A percentile compares a stretch with the other conserved stretches of the same genome.
Evolutionary conservation across 805 yeast species (phyloP).

Genomic region (Nakazawaea wickerhamii): DNA sequence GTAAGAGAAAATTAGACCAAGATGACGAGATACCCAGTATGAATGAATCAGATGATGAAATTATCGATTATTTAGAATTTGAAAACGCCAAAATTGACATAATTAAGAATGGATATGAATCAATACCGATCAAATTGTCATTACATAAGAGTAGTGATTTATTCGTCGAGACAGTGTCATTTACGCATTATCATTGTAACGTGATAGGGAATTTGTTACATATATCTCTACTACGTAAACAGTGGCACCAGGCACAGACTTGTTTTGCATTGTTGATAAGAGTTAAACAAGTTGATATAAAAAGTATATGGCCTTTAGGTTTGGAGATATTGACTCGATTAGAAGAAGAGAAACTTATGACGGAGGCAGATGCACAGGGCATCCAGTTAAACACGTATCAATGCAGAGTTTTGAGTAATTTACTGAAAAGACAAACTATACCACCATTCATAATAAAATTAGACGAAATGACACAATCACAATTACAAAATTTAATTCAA

Average conservation of each 20-base stretch:
- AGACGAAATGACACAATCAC: background rate
- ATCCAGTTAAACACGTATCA: slow-evolving; percentile 5
- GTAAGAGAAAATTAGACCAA: background rate
- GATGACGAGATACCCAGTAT: too few species aligned
- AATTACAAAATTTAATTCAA: background rate
- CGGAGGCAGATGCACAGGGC: background rate
- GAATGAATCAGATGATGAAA: background rate
- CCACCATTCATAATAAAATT: background rate
- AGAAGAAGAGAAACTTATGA: slow-evolving; percentile 15
- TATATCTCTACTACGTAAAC: slow-evolving; percentile 36
- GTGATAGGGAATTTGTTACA: slow-evolving; percentile 43
- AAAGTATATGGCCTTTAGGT: slow-evolving; percentile 61
- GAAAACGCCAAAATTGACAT: background rate
- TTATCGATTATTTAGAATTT: background rate
- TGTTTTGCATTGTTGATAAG: slow-evolving; percentile 46
- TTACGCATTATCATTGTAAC: slow-evolving; percentile 13
- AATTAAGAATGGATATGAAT: slow-evolving; percentile 1
- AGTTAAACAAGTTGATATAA: slow-evolving; percentile 44
- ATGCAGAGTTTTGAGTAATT: slow-evolving; percentile 6
- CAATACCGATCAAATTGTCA: background rate
- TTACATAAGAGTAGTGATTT: too few species aligned
- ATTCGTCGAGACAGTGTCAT: slow-evolving; percentile 1
- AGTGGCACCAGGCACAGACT: slow-evolving; percentile 54
- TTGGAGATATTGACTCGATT: slow-evolving; percentile 40
- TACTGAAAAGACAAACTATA: background rate